These are phyloP conservation scores for Boletellus emodensis DNA, from an alignment of 768 basidiomycete genomes.

Conservation along the genomic window DNA sequence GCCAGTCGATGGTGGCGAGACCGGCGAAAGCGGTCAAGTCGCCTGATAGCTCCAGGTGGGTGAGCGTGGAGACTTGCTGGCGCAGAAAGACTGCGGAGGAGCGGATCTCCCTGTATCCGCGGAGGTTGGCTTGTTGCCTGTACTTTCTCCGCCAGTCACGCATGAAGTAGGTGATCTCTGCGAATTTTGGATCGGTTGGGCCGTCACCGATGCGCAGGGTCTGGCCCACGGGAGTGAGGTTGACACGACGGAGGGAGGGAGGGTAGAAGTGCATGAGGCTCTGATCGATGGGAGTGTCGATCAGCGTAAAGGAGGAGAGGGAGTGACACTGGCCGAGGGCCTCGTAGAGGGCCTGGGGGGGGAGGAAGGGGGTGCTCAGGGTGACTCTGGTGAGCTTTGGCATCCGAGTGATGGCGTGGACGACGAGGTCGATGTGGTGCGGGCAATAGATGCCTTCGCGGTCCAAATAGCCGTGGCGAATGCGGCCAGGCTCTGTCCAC, in stretches of 20 bases:
- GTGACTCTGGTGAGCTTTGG: slow-evolving; percentile 29
- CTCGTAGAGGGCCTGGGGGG: slow-evolving; percentile 28
- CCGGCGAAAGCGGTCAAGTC: slow-evolving; percentile 25
- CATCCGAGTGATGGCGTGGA: slow-evolving; percentile 27
- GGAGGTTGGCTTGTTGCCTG: slow-evolving; percentile 29
- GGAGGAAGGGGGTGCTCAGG: slow-evolving; percentile 30
- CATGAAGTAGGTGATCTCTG: slow-evolving; percentile 33
- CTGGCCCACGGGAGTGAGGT: slow-evolving; percentile 32
- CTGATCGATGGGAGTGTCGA: slow-evolving; percentile 35
- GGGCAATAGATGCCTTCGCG: slow-evolving; percentile 32
- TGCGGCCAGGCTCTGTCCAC: slow-evolving; percentile 34
- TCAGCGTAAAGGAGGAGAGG: slow-evolving; percentile 25
- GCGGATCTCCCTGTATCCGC: slow-evolving; percentile 28
- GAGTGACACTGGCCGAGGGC: slow-evolving; percentile 26
- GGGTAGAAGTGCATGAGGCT: slow-evolving; percentile 31
- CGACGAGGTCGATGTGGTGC: slow-evolving; percentile 22
- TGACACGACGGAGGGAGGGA: slow-evolving; percentile 22
- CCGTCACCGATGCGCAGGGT: slow-evolving; percentile 33
- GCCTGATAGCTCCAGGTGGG: slow-evolving; percentile 31
- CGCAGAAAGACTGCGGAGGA: slow-evolving; percentile 30
- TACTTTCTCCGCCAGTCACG: slow-evolving; percentile 35
- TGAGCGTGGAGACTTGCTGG: slow-evolving; percentile 26
- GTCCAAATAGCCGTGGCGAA: slow-evolving; percentile 31
- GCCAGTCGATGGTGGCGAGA: slow-evolving; percentile 31
- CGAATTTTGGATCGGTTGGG: slow-evolving; percentile 29